phyloP scores from a whole-genome alignment of 352 stramenopile genomes.

The Phytopythium aichiense region DNA sequence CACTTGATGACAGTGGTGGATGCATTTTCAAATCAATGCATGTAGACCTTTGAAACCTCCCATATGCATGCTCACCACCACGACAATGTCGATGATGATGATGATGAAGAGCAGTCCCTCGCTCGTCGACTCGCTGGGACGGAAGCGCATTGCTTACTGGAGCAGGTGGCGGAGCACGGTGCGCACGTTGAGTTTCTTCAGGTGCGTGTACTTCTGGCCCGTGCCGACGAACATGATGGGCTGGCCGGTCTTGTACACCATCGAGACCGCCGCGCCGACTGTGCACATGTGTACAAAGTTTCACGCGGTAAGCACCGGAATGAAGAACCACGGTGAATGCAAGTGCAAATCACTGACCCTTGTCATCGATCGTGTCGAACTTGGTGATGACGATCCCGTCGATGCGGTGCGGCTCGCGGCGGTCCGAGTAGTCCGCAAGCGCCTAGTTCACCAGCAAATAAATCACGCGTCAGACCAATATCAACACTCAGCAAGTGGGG shows the following conservation, averaged over 20 bases:
- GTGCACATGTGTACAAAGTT: conserved; percentile 5
- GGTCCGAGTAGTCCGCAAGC: conserved; percentile 87
- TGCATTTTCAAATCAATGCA: too few species aligned
- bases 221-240: conserved; percentile 99
- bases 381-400: conserved; percentile 99
- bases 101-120: too few species aligned
- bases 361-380: conserved; percentile 99
- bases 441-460: conserved; percentile 39
- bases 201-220: conserved; percentile 99
- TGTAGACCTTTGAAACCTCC: too few species aligned
- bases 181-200: conserved; percentile 97
- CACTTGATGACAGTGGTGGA: too few species aligned
- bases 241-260: conserved; percentile 98
- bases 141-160: conserved; percentile 36
- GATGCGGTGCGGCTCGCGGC: conserved; percentile 87
- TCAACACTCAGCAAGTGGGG: neutral
- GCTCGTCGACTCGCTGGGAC: neutral
- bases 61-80: too few species aligned
- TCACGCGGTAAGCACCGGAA: conserved; percentile 1
- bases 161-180: conserved; percentile 96
- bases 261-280: conserved; percentile 98
- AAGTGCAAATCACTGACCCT: conserved; percentile 50
- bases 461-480: conserved; percentile 11
- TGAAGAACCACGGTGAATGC: neutral
- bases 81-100: too few species aligned